Base-by-base conservation (phyloP, 2,329 filamentous ascomycete species). In the Hypoxylon sp. region DNA sequence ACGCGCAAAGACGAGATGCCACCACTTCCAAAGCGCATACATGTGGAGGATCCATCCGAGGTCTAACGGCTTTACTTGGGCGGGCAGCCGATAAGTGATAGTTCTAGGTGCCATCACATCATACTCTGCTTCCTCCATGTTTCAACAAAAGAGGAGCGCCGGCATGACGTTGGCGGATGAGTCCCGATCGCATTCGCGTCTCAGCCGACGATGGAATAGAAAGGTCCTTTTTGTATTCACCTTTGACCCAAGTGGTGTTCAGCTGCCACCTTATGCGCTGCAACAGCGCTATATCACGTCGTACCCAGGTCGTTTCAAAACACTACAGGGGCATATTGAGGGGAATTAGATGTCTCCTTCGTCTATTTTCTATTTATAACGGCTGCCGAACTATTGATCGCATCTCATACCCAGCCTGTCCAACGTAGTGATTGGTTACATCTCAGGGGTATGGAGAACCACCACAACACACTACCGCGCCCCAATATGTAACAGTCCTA, bases 171-270 rank as follows among this genome's bases (percentile, higher is more conserved):
- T 48, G 20, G 20, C 23, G 21, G 24, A 29, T 27, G 23, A 17
- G 18, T 45, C 31, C 40, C 53, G 48, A 54, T 38, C 24, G 26
- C n/a, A n/a, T 26, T 42, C 2, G 23, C 15, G 48, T 48, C n/a
- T 48, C 45, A 40, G 21, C 43, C 40, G 48, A 31, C 8, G 41
- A 51, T 52, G n/a, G 10, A 45, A 27, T 35, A 24, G 58, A 43
- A n/a, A n/a, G n/a, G n/a, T n/a, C n/a, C 35, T 27, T 60, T 60
- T 54, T 60, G 53, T 24, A 46, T 56, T 52, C 42, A 52, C 21
- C 31, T 41, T 40, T 37, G 37, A n/a, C 40, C 33, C n/a, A 40
- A 21, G 17, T 47, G 11, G 42, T 31, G 33, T 38, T 37, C 13
- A 23, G 33, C 27, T 43, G 8, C 38, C 18, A 50, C 23, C 15